phyloP scores from a whole-genome alignment of 192 early-diverging fungal genomes.

The Coemansia sp. region DNA sequence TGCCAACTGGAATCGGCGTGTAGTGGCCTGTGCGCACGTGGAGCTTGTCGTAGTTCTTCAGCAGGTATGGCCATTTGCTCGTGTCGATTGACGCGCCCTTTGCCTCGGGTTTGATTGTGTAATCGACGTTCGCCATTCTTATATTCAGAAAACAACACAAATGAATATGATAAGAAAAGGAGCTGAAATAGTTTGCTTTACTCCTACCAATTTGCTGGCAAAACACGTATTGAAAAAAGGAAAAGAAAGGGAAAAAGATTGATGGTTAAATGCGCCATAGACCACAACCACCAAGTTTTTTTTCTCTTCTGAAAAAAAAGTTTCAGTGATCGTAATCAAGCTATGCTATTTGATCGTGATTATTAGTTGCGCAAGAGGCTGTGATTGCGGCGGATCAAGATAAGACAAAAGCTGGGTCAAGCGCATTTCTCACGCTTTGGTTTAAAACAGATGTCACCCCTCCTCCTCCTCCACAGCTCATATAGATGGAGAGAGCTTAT shows the following conservation, averaged over 20 bases:
- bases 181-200: neutral
- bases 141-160: neutral
- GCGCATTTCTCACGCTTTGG: too few species aligned
- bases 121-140: constrained; percentile 33
- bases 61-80: constrained; percentile 92
- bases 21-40: constrained; percentile 97
- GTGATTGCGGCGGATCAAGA: too few species aligned
- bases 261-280: too few species aligned
- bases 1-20: constrained; percentile 95
- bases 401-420: too few species aligned
- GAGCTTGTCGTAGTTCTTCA: constrained; percentile 98
- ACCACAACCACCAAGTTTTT: too few species aligned
- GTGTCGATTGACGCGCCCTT: constrained; percentile 83
- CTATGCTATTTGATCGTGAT: too few species aligned
- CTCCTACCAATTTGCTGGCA: too few species aligned
- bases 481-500: neutral
- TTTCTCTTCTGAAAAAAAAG: too few species aligned
- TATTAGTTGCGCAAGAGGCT: too few species aligned
- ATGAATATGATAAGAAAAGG: constrained; percentile 3
- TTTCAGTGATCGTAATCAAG: too few species aligned
- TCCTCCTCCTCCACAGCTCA: too few species aligned
- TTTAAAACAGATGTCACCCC: too few species aligned
- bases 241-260: neutral
- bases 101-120: constrained; percentile 81
- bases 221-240: neutral